Evolutionary conservation across 306 rosid genomes (phyloP).

Genomic region (Lotus japonicus): DNA sequence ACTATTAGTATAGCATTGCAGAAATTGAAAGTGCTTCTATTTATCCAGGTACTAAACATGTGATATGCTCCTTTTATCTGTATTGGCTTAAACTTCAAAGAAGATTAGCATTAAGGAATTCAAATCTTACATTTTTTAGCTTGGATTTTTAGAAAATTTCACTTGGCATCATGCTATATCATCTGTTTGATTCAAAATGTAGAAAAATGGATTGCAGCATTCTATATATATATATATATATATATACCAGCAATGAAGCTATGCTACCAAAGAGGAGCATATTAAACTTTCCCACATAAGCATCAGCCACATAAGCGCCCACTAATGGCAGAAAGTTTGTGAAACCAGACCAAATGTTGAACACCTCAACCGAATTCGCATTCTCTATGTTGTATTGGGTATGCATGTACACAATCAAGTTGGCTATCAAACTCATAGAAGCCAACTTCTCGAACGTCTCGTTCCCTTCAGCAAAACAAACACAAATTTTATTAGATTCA

Average conservation of each 20-base stretch:
- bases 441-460: constrained; percentile 78
- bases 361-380: constrained; percentile 38
- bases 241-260: constrained; percentile 42
- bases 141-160: not conserved
- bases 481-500: not conserved
- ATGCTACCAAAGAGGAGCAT: constrained; percentile 38
- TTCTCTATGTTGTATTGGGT: constrained; percentile 48
- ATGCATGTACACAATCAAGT: constrained; percentile 45
- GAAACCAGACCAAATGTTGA: constrained; percentile 51
- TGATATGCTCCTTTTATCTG: not conserved
- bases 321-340: constrained; percentile 47
- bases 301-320: constrained; percentile 56
- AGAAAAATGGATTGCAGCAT: not conserved
- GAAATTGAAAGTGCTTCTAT: not conserved
- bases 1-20: not conserved
- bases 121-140: not conserved
- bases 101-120: not conserved
- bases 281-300: constrained; percentile 39
- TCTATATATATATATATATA: not conserved
- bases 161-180: not conserved
- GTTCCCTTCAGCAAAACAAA: constrained; percentile 30
- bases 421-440: constrained; percentile 54
- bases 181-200: not conserved
- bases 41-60: no score
- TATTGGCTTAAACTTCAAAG: not conserved